Evolutionary conservation across 2,329 filamentous ascomycete genomes (phyloP).

Genomic region (Hypoxylon sp.): DNA sequence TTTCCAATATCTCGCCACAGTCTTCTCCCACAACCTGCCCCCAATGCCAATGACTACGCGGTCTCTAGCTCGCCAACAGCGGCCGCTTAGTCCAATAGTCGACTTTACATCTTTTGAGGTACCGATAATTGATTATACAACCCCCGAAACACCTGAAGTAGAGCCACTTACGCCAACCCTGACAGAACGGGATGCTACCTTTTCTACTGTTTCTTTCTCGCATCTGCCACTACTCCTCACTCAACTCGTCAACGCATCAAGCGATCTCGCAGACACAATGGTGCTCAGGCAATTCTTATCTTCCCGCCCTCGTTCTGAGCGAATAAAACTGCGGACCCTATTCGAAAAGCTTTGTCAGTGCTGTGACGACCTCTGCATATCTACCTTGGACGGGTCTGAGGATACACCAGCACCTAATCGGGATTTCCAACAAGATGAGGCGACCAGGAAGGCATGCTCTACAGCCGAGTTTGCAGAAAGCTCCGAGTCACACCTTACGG

Average conservation of each 20-base stretch:
- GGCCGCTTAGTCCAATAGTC: neutral
- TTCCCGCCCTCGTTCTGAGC: neutral
- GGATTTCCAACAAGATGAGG: neutral
- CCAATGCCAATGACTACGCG: neutral
- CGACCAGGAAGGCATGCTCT: too few species aligned
- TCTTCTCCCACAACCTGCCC: neutral
- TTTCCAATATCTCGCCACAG: neutral
- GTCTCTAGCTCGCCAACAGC: neutral
- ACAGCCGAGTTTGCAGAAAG: too few species aligned
- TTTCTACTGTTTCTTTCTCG: neutral
- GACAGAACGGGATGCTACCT: neutral
- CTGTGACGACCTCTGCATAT: neutral
- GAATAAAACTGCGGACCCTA: neutral
- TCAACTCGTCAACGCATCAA: neutral
- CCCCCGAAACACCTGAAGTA: neutral
- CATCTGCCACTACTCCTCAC: neutral
- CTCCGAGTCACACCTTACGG: too few species aligned
- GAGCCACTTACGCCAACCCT: neutral
- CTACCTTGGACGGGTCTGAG: neutral
- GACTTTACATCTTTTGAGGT: neutral
- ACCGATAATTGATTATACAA: neutral
- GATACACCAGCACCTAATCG: neutral
- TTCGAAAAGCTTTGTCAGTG: neutral
- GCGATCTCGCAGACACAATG: neutral
- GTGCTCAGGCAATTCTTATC: neutral